Percentiles rank a stretch among this genome's conserved stretches.
Evolutionary conservation across 805 yeast species (phyloP).

Genomic region (Starmera dryadoides): DNA sequence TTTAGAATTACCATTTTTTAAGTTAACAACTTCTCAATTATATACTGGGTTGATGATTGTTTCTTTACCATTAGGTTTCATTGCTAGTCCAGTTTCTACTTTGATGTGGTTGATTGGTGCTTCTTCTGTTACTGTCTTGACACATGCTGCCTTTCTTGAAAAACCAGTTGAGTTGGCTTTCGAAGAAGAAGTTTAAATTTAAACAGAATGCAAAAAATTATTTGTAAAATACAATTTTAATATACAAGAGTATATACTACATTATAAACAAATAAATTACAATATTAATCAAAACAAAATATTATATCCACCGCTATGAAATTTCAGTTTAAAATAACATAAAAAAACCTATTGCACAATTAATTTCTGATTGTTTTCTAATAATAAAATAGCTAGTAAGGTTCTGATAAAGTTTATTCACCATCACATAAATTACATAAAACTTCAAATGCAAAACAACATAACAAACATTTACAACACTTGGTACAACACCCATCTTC

Average conservation of each 20-base stretch:
- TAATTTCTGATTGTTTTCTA: too few species aligned
- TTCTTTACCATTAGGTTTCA: constrained; percentile 72
- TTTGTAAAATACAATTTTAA: too few species aligned
- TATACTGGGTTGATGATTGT: constrained; percentile 77
- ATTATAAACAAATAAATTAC: too few species aligned
- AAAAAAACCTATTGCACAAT: too few species aligned
- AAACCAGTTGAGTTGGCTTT: constrained; percentile 94
- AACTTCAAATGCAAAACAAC: constrained; percentile 13
- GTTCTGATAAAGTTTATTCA: too few species aligned
- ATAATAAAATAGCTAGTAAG: too few species aligned
- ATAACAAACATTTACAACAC: constrained; percentile 17
- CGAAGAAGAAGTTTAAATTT: constrained; percentile 56
- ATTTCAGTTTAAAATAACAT: too few species aligned
- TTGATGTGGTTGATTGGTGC: constrained; percentile 90
- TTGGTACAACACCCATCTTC: constrained; percentile 14
- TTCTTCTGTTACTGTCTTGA: constrained; percentile 65
- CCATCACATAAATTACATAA: too few species aligned
- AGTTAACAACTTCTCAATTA: constrained; percentile 68
- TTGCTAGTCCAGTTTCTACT: constrained; percentile 86
- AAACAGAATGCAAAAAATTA: background rate
- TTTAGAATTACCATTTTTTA: constrained; percentile 60
- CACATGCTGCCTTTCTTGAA: constrained; percentile 88
- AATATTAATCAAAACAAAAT: too few species aligned
- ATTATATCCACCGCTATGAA: too few species aligned
- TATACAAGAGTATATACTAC: background rate